Base-by-base conservation (phyloP, 83 land plant genomes). In the Isoetes engelmannii region DNA sequence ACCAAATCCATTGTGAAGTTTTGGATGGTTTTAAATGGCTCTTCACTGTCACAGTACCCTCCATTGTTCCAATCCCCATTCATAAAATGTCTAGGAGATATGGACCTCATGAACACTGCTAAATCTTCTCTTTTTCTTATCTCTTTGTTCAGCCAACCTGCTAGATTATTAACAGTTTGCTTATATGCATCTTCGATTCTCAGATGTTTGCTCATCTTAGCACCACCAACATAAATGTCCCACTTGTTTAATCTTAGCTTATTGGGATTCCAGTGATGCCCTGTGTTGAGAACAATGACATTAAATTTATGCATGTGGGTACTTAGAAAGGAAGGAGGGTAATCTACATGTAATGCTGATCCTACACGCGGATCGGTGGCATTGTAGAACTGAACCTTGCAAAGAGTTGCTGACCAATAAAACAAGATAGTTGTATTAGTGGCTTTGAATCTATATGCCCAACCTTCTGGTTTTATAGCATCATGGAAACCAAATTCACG, bases 191-290 rank as follows among this genome's bases (percentile, higher is more conserved):
- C 55, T 10, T 63, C 51, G 21, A 86, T 72, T 62, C 66, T 47
- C 72, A 69, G 28, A 81, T 20, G 56, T 49, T 20, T 5, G 10
- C 0, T 2, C 61, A 68, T 28, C 37, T 28, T 28, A 28, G 37
- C 61, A 7, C 97, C 97, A 42, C 73, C 74, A 0, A 73, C 80
- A 67, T 94, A 57, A 84, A 90, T 88, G 5, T 76, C 70, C 90
- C 88, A 90, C 49, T 80, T 65, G 63, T 94, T 94, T 41, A 74
- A 82, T 3, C 56, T 69, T 28, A 94, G 48, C 74, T 94, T 94
- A 4, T 90, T 97, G 63, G 82, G 84, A 72, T 94, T 94, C 99
- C 99, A 94, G 69, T 94, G 99, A 61, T 94, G 99, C 6, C 97
- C 99, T 20, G 99, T 90, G 72, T 94, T 94, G 17, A 90, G 75